These are phyloP conservation scores for Petasospora rhodanensis DNA, from an alignment of 1,139 yeast species.

Conservation along the genomic window DNA sequence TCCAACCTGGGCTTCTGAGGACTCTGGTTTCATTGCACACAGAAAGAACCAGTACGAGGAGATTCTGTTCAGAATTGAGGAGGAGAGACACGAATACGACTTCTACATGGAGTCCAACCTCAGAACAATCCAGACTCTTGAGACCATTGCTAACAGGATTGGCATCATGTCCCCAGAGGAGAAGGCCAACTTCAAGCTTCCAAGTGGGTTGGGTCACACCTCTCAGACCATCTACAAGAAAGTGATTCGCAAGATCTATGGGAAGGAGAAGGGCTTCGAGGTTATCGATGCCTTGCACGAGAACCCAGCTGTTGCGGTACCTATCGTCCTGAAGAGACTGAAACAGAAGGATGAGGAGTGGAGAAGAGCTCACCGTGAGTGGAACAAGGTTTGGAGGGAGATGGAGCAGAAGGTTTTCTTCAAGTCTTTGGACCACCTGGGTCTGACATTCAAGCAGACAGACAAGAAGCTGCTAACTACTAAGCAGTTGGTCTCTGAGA, in stretches of 20 bases:
- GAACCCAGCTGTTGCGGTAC: constrained; percentile 92
- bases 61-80: constrained; percentile 89
- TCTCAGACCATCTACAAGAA: constrained; percentile 89
- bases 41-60: constrained; percentile 97
- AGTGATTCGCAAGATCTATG: constrained; percentile 87
- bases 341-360: constrained; percentile 98
- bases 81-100: constrained; percentile 96
- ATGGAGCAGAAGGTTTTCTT: constrained; percentile 92
- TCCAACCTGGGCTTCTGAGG: constrained; percentile 99
- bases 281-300: constrained; percentile 95
- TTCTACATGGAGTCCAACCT: constrained; percentile 92
- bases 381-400: constrained; percentile 99
- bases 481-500: constrained; percentile 85
- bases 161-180: constrained; percentile 93
- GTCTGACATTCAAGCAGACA: constrained; percentile 92
- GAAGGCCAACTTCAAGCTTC: constrained; percentile 77
- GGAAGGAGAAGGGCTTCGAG: constrained; percentile 91
- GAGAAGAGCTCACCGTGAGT: constrained; percentile 97
- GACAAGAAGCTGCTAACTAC: constrained; percentile 90
- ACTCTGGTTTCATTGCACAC: constrained; percentile 96
- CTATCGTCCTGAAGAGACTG: constrained; percentile 83
- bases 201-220: constrained; percentile 90
- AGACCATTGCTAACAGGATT: constrained; percentile 90
- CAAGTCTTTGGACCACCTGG: constrained; percentile 92
- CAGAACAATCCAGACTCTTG: constrained; percentile 91